Evolutionary conservation across 2,329 filamentous ascomycete species (phyloP).

Genomic region (Xylogone sp.): DNA sequence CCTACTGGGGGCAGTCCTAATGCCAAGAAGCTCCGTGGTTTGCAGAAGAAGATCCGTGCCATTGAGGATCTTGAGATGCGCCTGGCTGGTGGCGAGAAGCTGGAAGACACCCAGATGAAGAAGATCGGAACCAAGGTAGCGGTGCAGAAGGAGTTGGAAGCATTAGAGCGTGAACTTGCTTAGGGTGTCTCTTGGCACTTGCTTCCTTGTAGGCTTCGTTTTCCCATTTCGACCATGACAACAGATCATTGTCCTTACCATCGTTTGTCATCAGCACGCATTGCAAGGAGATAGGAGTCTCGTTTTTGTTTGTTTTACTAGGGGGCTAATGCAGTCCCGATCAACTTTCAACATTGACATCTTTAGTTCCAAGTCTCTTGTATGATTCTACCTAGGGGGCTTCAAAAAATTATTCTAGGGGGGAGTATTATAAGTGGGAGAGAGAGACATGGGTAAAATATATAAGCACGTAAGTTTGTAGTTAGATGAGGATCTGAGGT

Average conservation of each 20-base stretch:
- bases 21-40: slow-evolving; percentile 89
- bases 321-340: no score
- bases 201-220: neutral
- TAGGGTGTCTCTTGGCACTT: neutral
- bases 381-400: no score
- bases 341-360: no score
- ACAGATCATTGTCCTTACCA: neutral
- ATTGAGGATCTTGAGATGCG: slow-evolving; percentile 99
- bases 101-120: slow-evolving; percentile 97
- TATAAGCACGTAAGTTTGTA: no score
- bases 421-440: no score
- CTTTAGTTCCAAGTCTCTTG: no score
- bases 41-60: slow-evolving; percentile 95
- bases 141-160: slow-evolving; percentile 78
- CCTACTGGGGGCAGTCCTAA: slow-evolving; percentile 61
- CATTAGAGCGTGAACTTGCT: slow-evolving; percentile 16
- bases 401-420: no score
- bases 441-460: no score
- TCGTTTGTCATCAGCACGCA: neutral
- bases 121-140: slow-evolving; percentile 88
- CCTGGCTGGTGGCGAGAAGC: slow-evolving; percentile 87
- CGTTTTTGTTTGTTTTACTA: no score
- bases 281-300: neutral
- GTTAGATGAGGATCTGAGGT: no score
- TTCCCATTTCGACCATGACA: neutral